Percentiles rank a stretch among this genome's conserved stretches.
phyloP scores from a whole-genome alignment of 768 basidiomycete genomes.

The Leccinum fibrillosum region DNA sequence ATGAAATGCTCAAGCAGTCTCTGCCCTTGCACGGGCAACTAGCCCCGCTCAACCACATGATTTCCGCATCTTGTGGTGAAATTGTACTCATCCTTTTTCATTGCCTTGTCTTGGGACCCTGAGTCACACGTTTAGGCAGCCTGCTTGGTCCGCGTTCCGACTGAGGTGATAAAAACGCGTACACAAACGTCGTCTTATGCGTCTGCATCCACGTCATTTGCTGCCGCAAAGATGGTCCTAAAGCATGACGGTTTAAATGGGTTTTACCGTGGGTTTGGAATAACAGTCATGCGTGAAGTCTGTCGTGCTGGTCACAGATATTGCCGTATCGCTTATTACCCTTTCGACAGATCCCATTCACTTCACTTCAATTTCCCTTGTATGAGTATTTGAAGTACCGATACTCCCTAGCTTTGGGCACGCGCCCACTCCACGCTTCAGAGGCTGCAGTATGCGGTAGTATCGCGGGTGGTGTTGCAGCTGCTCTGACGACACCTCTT shows the following conservation, averaged over 20 bases:
- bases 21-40: constrained; percentile 62
- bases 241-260: constrained; percentile 66
- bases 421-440: constrained; percentile 60
- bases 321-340: constrained; percentile 2
- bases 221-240: constrained; percentile 55
- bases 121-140: constrained; percentile 53
- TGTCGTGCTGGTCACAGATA: not conserved
- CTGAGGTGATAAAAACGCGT: constrained; percentile 93
- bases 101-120: constrained; percentile 10
- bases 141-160: constrained; percentile 91
- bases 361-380: constrained; percentile 91
- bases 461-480: constrained; percentile 87
- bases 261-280: constrained; percentile 86
- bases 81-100: constrained; percentile 37
- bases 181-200: constrained; percentile 84
- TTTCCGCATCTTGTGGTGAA: constrained; percentile 60
- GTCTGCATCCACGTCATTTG: constrained; percentile 54
- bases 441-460: constrained; percentile 89
- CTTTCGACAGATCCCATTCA: constrained; percentile 81
- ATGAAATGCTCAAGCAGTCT: constrained; percentile 81
- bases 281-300: constrained; percentile 71
- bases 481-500: constrained; percentile 87
- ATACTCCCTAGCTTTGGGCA: constrained; percentile 51
- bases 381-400: constrained; percentile 83
- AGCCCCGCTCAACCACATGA: constrained; percentile 60